phyloP scores from a whole-genome alignment of 1,284 basidiomycete genomes.

The Paramarasmius palmivorus region DNA sequence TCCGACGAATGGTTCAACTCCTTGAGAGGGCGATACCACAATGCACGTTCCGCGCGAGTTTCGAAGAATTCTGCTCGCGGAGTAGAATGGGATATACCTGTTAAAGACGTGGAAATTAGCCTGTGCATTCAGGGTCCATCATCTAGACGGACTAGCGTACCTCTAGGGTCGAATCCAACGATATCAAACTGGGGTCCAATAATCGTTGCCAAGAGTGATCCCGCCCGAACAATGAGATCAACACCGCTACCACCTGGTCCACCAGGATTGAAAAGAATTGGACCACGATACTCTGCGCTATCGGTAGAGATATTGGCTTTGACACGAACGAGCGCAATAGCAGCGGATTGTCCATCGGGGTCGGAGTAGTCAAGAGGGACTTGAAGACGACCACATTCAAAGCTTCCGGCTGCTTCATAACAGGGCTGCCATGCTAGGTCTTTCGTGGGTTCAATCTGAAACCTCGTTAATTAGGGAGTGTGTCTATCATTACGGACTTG shows the following conservation, averaged over 20 bases:
- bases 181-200: constrained; percentile 48
- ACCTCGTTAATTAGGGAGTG: no score
- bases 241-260: constrained; percentile 53
- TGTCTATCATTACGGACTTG: no score
- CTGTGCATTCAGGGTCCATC: background rate
- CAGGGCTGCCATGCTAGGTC: no score
- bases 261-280: constrained; percentile 26
- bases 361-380: background rate
- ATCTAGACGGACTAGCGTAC: constrained; percentile 16
- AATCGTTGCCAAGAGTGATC: constrained; percentile 29
- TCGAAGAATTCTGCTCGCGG: constrained; percentile 36
- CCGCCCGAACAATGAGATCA: constrained; percentile 27
- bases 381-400: no score
- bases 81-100: constrained; percentile 34
- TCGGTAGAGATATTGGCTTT: constrained; percentile 3
- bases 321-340: background rate
- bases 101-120: background rate
- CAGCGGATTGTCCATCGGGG: background rate
- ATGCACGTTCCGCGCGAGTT: background rate
- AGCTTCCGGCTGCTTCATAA: no score
- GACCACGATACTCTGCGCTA: constrained; percentile 9
- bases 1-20: constrained; percentile 22
- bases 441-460: no score
- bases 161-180: constrained; percentile 51
- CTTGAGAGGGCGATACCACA: constrained; percentile 4